phyloP scores from a whole-genome alignment of 2,329 filamentous ascomycete species.

The Onygenales sp. region DNA sequence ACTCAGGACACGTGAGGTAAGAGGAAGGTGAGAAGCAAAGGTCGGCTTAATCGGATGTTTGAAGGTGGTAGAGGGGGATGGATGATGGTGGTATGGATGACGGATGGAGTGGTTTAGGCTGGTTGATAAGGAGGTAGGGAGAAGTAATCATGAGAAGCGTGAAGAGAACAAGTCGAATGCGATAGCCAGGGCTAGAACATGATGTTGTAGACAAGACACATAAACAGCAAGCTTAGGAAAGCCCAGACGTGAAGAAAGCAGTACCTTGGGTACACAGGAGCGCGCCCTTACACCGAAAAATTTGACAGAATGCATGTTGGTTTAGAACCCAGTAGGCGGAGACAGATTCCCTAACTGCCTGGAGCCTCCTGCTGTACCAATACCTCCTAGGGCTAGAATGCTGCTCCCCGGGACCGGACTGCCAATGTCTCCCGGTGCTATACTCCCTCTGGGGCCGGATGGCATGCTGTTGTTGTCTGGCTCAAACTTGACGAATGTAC shows the following conservation, averaged over 20 bases:
- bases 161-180: too few species aligned
- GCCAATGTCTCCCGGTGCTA: conserved; percentile 57
- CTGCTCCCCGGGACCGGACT: conserved; percentile 49
- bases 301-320: conserved; percentile 4
- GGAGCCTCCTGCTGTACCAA: conserved; percentile 23
- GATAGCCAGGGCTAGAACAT: too few species aligned
- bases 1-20: conserved; percentile 8
- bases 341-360: conserved; percentile 26
- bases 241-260: too few species aligned
- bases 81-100: too few species aligned
- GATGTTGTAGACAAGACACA: too few species aligned
- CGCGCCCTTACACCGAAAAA: neutral
- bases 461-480: conserved; percentile 40
- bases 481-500: conserved; percentile 40
- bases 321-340: conserved; percentile 27
- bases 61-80: too few species aligned
- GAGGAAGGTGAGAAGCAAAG: neutral
- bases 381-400: conserved; percentile 28
- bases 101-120: too few species aligned
- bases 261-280: neutral
- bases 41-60: too few species aligned
- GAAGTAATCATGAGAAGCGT: too few species aligned
- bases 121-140: too few species aligned
- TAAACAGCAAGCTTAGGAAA: too few species aligned
- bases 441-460: conserved; percentile 32